Percentiles rank a stretch among this genome's conserved stretches.
Evolutionary conservation across 2,329 filamentous ascomycete genomes (phyloP).

Genomic region (Parastagonospora nodorum): DNA sequence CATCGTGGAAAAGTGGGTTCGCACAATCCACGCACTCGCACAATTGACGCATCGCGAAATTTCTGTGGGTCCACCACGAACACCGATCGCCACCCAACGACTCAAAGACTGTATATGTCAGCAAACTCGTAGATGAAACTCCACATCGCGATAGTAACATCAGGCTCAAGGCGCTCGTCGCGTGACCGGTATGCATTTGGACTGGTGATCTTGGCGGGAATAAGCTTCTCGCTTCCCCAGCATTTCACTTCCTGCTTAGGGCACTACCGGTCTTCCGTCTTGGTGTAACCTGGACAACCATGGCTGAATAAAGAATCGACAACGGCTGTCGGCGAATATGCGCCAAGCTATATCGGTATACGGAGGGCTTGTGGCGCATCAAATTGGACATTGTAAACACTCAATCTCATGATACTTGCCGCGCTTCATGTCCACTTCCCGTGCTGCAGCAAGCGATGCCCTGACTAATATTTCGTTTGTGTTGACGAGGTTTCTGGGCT

Average conservation of each 20-base stretch:
- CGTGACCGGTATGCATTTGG: background rate
- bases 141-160: background rate
- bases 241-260: background rate
- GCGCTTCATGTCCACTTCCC: too few species aligned
- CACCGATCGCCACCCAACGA: conserved; percentile 2
- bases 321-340: background rate
- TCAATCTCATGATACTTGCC: too few species aligned
- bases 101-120: background rate
- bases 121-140: background rate
- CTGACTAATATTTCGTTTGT: too few species aligned
- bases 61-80: conserved; percentile 8
- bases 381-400: too few species aligned
- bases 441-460: too few species aligned
- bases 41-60: conserved; percentile 17
- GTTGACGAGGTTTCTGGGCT: too few species aligned
- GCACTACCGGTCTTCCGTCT: too few species aligned
- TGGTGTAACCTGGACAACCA: background rate
- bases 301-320: background rate
- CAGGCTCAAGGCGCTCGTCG: background rate
- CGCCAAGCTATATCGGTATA: background rate
- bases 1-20: background rate
- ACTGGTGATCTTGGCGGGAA: conserved; percentile 2
- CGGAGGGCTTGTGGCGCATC: too few species aligned
- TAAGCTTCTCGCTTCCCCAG: conserved; percentile 18
- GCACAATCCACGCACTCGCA: too few species aligned